Evolutionary conservation across 1,284 basidiomycete species (phyloP), one percentile per base, ranked within the genome.

Genomic region (Ustilago curta): DNA sequence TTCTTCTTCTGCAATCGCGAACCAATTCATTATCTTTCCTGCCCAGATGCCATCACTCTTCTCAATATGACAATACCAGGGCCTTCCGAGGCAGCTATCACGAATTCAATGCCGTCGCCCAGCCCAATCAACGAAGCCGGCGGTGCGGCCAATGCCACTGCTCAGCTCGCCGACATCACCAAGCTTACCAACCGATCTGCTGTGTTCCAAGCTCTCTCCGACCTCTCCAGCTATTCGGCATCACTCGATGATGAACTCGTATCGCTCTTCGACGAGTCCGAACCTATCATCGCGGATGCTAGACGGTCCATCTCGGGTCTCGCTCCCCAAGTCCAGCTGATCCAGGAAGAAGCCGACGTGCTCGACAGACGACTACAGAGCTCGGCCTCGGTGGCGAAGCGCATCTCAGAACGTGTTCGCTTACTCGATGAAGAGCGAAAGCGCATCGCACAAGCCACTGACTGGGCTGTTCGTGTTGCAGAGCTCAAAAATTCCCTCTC

Each of bases 401-500:
- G 95, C 57, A 93, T 99, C 9, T 93, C 95, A 7, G 92, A 93
- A 29, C 91, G 92, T 52, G 95, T 99, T 8, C 88, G 92, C 32
- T 88, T 89, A 4, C 88, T 99, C 53, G 95, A 98, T 81, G 92
- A 94, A 80, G 93, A 97, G 86, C 94, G 96, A 89, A 88, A 90
- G 31, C 89, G 94, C 43, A 91, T 97, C 14, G 89, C 91, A 45
- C 92, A 93, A 79, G 92, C 94, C 11, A 90, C 89, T 9, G 93
- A 95, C 62, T 90, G 93, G 61, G 93, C 96, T 5, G 90, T 89
- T 0, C 91, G 93, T 83, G 91, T 94, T 48, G 91, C 94, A 86
- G 94, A 96, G 73, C 89, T 97, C 77, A 97, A 95, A 89, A 93
- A 92, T 68, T 94, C 95, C 0, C 87, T 99, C 25, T 87, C 89